Base-by-base conservation (phyloP, 2,329 filamentous ascomycete species). In the Blastomyces gilchristii region DNA sequence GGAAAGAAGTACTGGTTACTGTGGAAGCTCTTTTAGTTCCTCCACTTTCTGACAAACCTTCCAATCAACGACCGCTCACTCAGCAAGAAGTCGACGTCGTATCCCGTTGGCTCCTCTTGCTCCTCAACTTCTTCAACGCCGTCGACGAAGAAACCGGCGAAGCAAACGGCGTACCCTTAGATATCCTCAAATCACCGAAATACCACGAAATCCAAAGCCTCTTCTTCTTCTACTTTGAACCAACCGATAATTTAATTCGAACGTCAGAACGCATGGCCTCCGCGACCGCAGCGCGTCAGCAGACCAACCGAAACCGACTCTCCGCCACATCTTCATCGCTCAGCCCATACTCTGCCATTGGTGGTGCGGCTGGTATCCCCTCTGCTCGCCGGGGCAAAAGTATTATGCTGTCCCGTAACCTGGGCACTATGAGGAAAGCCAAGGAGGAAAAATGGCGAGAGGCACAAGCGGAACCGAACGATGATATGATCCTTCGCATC, bases 141-240 rank as follows among this genome's bases (percentile, higher is more conserved):
- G 85, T 88, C 66, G 92, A 97, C 70, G 91, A 96, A 70, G 84
- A 89, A 71, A 87, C 78, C 70, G 86, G 92, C 62, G 89, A 93
- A 74, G 89, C 89, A 31, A 84, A 94, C 65, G 94, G 94, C 67
- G 91, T 99, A 2, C 89, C 92, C 0, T 85, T 90, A 54, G 92
- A 97, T 74, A 87, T 97, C 41, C 83, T 99, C 72, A 96, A 96
- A 77, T 96, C 91, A 68, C 90, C 93, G 72, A 99, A 99, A 82
- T 99, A 96, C 81, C 92, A 97, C 79, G 94, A 99, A 75, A 85
- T 99, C 62, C 90, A 94, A 68, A 93, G 91, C 66, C 84, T 99
- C 66, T 96, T 96, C 79, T 99, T 97, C 82, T 99, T 97, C 81
- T 99, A 99, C 80, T 95, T 94, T 72, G 92, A 97, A 71, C 84